These are phyloP conservation scores for Dactylellina parvicollis DNA, from an alignment of 2,329 filamentous ascomycete genomes.

Conservation along the genomic window DNA sequence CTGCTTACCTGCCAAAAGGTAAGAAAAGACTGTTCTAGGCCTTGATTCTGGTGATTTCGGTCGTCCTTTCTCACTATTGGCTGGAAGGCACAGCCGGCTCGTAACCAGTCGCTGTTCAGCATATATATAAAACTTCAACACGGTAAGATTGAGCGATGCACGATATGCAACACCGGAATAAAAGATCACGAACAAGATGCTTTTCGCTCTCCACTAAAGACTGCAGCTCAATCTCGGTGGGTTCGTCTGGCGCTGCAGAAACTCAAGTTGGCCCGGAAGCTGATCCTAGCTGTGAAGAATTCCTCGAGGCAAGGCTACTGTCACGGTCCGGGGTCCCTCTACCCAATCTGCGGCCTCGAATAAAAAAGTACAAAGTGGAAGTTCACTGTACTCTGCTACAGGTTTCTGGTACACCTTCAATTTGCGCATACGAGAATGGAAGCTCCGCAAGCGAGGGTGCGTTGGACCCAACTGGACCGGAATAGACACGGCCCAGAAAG, in stretches of 20 bases:
- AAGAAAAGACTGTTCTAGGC: not conserved
- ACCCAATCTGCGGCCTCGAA: no score
- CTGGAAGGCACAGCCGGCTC: constrained; percentile 9
- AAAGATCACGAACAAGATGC: constrained; percentile 15
- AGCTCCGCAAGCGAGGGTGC: not conserved
- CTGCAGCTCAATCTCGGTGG: no score
- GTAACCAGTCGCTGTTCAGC: not conserved
- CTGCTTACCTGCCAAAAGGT: no score
- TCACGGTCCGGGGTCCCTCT: not conserved
- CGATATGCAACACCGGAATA: constrained; percentile 24
- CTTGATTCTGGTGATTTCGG: not conserved
- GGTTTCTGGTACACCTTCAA: no score
- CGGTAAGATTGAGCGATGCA: not conserved
- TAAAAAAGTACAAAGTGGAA: constrained; percentile 27
- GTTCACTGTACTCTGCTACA: constrained; percentile 5
- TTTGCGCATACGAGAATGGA: not conserved
- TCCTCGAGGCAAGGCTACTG: constrained; percentile 5
- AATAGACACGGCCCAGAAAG: not conserved
- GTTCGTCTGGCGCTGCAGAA: not conserved
- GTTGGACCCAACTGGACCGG: not conserved
- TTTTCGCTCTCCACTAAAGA: no score
- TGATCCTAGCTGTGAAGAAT: not conserved
- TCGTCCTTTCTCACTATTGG: constrained; percentile 4
- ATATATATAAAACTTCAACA: constrained; percentile 5
- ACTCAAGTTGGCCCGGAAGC: not conserved